Base-by-base conservation (phyloP, 2,329 filamentous ascomycete species). In the Colletotrichum lindemuthianum region DNA sequence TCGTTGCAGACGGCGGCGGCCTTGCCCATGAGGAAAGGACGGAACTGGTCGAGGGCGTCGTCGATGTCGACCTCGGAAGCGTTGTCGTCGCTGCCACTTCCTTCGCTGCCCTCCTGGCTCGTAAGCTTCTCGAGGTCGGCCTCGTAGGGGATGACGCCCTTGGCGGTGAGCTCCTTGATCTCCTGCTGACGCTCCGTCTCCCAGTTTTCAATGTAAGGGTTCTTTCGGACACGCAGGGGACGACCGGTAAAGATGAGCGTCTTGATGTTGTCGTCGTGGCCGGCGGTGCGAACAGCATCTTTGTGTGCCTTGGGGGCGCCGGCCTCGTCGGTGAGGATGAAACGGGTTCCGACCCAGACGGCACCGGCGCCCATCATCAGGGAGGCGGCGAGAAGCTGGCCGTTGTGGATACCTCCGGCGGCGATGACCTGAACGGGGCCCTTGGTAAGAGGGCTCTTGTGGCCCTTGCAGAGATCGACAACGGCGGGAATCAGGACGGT, bases 241-340 rank as follows among this genome's bases (percentile, higher is more conserved):
- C 96, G 92, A 60, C 96, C 96, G 61, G 96, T 99, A 87, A 98
- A 99, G 82, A 99, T 99, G 78, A 98, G 92, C 53, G 96, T 99
- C 76, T 93, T 92, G 77, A 98, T 83, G 75, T 97, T 99, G 81
- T 99, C 96, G 80, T 98, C 93, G 78, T 96, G 97, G 71, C 92
- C 88, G 56, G 96, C 88, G 47, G 95, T 97, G 74, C 89, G 88
- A 71, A 99, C 96, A 67, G 95, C 93, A 76, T 99, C 95, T 83
- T 98, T 96, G 86, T 99, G 95, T 50, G 92, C 88, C 79, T 93
- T 90, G 71, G 96, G 92, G 10, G 96, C 96, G 74, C 96, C 95
- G 60, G 96, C 96, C 84, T 99, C 96, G 71, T 97, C 92, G 60
- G 89, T 90, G 66, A 99, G 88, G 70, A 99, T 91, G 83, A 99